Percentiles rank a stretch among this genome's conserved stretches.
phyloP scores from a whole-genome alignment of 257 asterid species.

The Solanum clarkiae region DNA sequence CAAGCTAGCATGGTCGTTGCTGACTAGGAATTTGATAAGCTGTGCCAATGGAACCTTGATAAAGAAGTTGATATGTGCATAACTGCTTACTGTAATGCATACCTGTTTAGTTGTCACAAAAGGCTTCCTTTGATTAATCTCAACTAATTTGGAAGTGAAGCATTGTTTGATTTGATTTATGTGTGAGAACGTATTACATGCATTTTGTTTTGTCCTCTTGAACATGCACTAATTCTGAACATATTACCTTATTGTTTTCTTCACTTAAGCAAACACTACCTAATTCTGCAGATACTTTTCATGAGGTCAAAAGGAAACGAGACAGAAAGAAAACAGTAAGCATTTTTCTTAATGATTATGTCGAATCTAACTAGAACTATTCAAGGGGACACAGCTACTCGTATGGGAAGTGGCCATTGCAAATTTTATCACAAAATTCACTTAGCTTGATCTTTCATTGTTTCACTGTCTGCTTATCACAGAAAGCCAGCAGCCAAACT shows the following conservation, averaged over 20 bases:
- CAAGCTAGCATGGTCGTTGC: too few species aligned
- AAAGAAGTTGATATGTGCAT: too few species aligned
- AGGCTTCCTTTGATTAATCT: too few species aligned
- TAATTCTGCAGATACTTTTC: constrained; percentile 46
- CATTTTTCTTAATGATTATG: background rate
- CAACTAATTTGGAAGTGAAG: too few species aligned
- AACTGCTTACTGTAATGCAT: too few species aligned
- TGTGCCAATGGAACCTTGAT: too few species aligned
- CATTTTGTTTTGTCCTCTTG: too few species aligned
- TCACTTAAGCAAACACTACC: background rate
- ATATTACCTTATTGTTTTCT: background rate
- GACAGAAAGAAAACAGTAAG: constrained; percentile 42
- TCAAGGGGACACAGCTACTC: background rate
- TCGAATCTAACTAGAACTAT: background rate
- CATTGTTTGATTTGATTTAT: too few species aligned
- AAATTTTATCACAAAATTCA: background rate
- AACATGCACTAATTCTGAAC: background rate
- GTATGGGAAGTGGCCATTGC: background rate
- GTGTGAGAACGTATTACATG: too few species aligned
- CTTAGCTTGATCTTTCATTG: background rate
- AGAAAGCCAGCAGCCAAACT: constrained; percentile 17
- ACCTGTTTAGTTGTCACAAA: too few species aligned
- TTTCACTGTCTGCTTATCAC: constrained; percentile 1
- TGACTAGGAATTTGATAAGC: too few species aligned
- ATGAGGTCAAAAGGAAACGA: constrained; percentile 48